Conservation (phyloP, 768 basidiomycete genomes). For the Collybiopsis confluens region DNA sequence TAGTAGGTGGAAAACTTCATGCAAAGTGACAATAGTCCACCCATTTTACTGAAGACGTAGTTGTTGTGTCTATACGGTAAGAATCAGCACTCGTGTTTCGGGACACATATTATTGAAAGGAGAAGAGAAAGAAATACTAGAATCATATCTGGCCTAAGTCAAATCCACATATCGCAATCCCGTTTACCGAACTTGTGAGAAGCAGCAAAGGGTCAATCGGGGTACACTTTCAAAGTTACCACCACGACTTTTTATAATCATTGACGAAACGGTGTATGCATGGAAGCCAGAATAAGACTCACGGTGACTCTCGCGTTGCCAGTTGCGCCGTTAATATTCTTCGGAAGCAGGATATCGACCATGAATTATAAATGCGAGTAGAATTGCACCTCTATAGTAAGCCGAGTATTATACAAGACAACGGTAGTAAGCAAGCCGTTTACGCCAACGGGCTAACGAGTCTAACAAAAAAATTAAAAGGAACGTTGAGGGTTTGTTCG, state of each 20-base stretch:
- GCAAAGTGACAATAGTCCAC: too few species aligned
- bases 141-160: conserved; percentile 89
- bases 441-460: conserved; percentile 92
- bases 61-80: not conserved
- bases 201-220: conserved; percentile 21
- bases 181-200: conserved; percentile 33
- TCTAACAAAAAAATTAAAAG: conserved; percentile 46
- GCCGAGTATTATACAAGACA: conserved; percentile 12
- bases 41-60: too few species aligned
- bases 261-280: not conserved
- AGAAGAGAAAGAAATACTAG: not conserved
- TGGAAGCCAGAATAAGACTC: not conserved
- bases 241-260: conserved; percentile 75
- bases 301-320: too few species aligned
- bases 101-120: not conserved
- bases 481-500: not conserved
- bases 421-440: conserved; percentile 19
- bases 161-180: conserved; percentile 50
- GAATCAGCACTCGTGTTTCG: not conserved
- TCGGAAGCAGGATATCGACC: not conserved
- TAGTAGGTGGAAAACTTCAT: too few species aligned
- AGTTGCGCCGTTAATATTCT: too few species aligned
- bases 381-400: not conserved
- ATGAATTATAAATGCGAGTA: not conserved
- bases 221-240: conserved; percentile 33